These are phyloP conservation scores for Cystofilobasidium capitatum DNA, from an alignment of 768 basidiomycete species.

Conservation along the genomic window DNA sequence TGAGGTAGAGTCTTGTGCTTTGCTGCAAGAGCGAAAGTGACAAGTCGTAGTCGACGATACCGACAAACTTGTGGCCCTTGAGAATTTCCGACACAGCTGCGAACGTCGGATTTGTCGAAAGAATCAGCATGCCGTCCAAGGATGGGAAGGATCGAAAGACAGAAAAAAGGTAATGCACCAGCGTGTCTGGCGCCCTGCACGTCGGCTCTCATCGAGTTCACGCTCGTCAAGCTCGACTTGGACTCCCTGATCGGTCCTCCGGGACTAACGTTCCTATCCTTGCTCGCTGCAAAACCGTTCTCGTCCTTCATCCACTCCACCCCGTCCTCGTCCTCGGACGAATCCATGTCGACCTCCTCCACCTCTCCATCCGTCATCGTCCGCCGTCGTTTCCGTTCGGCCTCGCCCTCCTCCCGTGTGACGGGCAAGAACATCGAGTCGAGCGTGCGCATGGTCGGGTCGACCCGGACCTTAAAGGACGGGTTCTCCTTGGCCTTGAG, in stretches of 20 bases:
- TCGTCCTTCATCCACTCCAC: conserved; percentile 2
- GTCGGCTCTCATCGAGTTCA: conserved; percentile 54
- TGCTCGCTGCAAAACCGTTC: no score
- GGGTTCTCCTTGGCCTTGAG: conserved; percentile 14
- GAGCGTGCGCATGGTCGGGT: conserved; percentile 73
- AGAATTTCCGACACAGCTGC: conserved; percentile 74
- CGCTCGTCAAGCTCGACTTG: conserved; percentile 63
- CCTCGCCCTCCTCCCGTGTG: no score
- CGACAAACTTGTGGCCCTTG: conserved; percentile 80
- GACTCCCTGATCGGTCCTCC: conserved; percentile 54
- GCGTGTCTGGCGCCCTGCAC: conserved; percentile 56
- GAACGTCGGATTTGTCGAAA: background rate
- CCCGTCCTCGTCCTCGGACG: conserved; percentile 40
- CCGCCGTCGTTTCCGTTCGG: conserved; percentile 14
- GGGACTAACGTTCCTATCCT: conserved; percentile 26
- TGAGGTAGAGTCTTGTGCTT: conserved; percentile 75
- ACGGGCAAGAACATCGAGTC: conserved; percentile 72
- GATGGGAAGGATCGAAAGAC: background rate
- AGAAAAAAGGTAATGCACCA: conserved; percentile 45
- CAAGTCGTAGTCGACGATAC: conserved; percentile 66
- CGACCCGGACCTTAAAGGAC: conserved; percentile 41
- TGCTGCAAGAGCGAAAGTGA: conserved; percentile 77
- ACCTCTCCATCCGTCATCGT: conserved; percentile 1
- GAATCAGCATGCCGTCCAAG: background rate
- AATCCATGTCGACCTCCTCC: conserved; percentile 47